Evolutionary conservation across 805 yeast species (phyloP), one percentile per base, ranked within the genome.

Genomic region (Debaryomyces prosopidis): DNA sequence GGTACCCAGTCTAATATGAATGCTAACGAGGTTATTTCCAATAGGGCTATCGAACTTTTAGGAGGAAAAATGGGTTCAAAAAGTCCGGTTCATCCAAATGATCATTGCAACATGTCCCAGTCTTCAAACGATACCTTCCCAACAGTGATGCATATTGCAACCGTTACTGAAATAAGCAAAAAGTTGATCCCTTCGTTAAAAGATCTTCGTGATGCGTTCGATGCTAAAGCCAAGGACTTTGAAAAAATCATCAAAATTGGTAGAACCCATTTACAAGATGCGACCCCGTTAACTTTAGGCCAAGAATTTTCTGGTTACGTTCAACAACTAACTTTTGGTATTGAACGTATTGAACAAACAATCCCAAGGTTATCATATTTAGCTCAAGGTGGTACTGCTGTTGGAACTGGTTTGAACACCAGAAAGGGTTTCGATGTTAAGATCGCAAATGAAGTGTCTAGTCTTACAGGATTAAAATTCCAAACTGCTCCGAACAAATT

Each of bases 361-460:
- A 55, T 67, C 38, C 71, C 73, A 12, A 55, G 63, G 55, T 59
- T 67, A 52, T 55, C 65, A 8, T 50, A 50, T 33, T 63, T 67
- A 57, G 73, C 73, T 16, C 73, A 67, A 49, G 73, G 73, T 47
- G 73, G 73, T 36, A 67, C 73, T 42, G 73, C 73, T 37, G 73
- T 67, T n/a, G 73, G 73, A 9, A 67, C 73, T 40, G 73, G 73
- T 6, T 59, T 67, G 50, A 67, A 67, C 59, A 66, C 73, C 51
- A 61, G 45, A 44, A 64, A 58, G 51, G 69, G 68, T n/a, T 67
- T 64, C 54, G 73, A 67, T 51, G 63, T 58, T 38, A 53, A 59
- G 42, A 59, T 67, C 38, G 73, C 73, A 19, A 55, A 50, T 46
- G 62, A 67, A 50, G 69, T 67, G 10, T 54, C 69, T 32, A 55